Evolutionary conservation across 2,329 filamentous ascomycete species (phyloP).

Genomic region (Exophiala xenobiotica): DNA sequence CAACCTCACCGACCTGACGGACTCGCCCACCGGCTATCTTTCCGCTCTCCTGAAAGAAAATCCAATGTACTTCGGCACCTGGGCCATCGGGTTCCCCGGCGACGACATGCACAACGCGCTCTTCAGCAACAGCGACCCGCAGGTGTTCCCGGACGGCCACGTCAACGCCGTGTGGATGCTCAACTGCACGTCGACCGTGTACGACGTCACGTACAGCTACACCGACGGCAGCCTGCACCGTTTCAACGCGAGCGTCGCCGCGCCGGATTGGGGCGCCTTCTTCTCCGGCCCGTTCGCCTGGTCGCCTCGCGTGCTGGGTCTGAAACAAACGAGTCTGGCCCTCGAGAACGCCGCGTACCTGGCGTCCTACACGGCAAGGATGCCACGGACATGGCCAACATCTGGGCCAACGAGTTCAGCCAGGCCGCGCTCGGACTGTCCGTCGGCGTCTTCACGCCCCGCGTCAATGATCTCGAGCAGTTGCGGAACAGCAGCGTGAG

Average conservation of each 20-base stretch:
- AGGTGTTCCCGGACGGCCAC: background rate
- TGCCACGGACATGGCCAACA: constrained; percentile 6
- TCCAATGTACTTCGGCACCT: constrained; percentile 3
- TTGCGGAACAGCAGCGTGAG: constrained; percentile 11
- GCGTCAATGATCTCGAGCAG: constrained; percentile 15
- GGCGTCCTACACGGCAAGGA: constrained; percentile 10
- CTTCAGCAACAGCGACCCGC: background rate
- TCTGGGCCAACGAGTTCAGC: constrained; percentile 14
- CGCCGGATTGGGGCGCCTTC: constrained; percentile 12
- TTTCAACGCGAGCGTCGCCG: constrained; percentile 14
- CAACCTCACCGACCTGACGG: background rate
- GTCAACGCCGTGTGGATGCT: constrained; percentile 12
- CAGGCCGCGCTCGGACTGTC: constrained; percentile 14
- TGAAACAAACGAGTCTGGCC: constrained; percentile 7
- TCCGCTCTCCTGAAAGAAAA: background rate
- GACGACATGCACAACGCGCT: constrained; percentile 16
- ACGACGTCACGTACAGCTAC: constrained; percentile 18
- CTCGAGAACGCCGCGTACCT: constrained; percentile 14
- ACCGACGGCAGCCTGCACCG: constrained; percentile 15
- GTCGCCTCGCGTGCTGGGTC: constrained; percentile 6
- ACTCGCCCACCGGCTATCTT: background rate
- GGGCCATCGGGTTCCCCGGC: constrained; percentile 10
- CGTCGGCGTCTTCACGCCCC: constrained; percentile 15
- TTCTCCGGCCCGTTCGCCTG: constrained; percentile 12
- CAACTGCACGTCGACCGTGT: constrained; percentile 21